phyloP scores from a whole-genome alignment of 352 stramenopile genomes.

The Globisporangium nodosum region DNA sequence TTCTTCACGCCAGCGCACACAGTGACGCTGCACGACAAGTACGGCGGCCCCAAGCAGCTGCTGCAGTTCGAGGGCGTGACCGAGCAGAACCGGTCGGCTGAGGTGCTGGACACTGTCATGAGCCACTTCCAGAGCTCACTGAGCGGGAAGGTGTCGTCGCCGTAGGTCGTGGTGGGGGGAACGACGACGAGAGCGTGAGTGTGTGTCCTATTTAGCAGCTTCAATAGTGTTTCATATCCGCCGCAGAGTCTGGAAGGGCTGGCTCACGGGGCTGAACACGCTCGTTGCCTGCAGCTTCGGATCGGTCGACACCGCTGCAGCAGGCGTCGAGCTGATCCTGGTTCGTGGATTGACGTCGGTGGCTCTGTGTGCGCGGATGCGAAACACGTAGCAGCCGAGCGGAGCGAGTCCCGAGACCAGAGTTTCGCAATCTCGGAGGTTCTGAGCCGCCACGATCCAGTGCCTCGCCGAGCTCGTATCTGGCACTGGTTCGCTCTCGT shows the following conservation, averaged over 20 bases:
- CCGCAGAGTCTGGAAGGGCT: slow-evolving; percentile 20
- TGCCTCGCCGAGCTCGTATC: neutral
- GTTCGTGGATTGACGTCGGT: neutral
- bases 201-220: slow-evolving; percentile 6
- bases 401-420: slow-evolving; percentile 16
- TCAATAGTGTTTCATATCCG: slow-evolving; percentile 13
- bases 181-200: neutral
- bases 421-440: slow-evolving; percentile 3
- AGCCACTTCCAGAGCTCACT: slow-evolving; percentile 26
- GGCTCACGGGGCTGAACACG: slow-evolving; percentile 17
- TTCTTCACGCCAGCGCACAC: slow-evolving; percentile 67
- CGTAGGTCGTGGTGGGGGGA: neutral
- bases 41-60: slow-evolving; percentile 57
- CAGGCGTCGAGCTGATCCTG: too few relatives aligned
- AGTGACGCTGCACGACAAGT: slow-evolving; percentile 39
- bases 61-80: slow-evolving; percentile 48
- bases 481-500: neutral
- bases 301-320: neutral
- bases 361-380: slow-evolving; percentile 9
- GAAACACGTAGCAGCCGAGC: slow-evolving; percentile 22
- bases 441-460: slow-evolving; percentile 11
- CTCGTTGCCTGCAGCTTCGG: neutral
- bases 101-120: slow-evolving; percentile 38
- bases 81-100: slow-evolving; percentile 50
- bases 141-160: neutral